phyloP scores from a whole-genome alignment of 768 basidiomycete genomes.

The Suillus discolor region DNA sequence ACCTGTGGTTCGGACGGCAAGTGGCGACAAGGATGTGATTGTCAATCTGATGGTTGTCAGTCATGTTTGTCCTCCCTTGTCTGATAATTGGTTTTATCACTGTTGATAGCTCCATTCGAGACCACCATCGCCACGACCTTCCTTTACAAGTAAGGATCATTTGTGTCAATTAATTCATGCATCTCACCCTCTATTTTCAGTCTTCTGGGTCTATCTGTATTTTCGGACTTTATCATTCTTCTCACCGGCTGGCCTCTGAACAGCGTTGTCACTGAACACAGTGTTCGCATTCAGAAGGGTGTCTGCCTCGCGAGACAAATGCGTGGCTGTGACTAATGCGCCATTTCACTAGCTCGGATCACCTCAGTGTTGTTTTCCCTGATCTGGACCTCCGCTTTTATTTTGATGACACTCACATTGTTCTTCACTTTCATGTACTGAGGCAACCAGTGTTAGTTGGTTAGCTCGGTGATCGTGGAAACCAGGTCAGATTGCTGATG shows the following conservation, averaged over 20 bases:
- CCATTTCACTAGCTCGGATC: constrained; percentile 52
- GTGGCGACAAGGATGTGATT: constrained; percentile 72
- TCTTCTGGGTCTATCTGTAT: constrained; percentile 69
- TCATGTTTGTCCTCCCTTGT: constrained; percentile 5
- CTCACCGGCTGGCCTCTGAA: constrained; percentile 55
- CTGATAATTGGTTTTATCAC: neutral
- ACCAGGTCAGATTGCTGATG: neutral
- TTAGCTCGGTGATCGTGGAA: constrained; percentile 32
- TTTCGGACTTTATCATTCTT: constrained; percentile 57
- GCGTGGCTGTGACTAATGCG: constrained; percentile 36
- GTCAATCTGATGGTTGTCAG: constrained; percentile 85
- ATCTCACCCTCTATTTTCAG: constrained; percentile 31
- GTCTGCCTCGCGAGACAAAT: constrained; percentile 39
- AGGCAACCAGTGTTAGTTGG: constrained; percentile 71
- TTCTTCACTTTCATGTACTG: constrained; percentile 75
- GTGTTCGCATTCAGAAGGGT: constrained; percentile 38
- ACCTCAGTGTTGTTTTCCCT: constrained; percentile 73
- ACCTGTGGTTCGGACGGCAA: constrained; percentile 82
- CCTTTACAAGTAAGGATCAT: constrained; percentile 64
- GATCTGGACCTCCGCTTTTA: constrained; percentile 77
- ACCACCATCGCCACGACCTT: constrained; percentile 71
- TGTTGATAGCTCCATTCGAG: constrained; percentile 65
- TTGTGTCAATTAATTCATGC: neutral
- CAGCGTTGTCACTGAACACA: constrained; percentile 38
- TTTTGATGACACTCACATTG: constrained; percentile 76